Base-by-base conservation (phyloP, 345 rosid species). In the Hibiscus tridactylites region DNA sequence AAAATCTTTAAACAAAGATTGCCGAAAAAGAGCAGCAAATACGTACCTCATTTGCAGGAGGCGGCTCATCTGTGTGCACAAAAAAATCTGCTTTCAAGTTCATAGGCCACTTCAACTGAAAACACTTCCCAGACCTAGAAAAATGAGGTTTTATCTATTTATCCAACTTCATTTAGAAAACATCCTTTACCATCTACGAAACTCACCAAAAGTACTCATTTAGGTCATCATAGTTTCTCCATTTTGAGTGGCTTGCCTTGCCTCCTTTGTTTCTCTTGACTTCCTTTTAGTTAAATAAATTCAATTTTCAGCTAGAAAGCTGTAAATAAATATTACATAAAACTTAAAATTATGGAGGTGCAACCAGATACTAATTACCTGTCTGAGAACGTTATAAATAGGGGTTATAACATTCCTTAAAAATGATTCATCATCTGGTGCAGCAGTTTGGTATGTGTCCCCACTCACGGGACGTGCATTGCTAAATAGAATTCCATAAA, bases 161-260 rank as follows among this genome's bases (percentile, higher is more conserved):
- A 21, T 69, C 49, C 29, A 3, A 54, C 62, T 9, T 53, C 19
- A 33, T 31, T 33, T 31, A 31, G 61, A 21, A 69, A 16, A 31
- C 3, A 33, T 17, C 19, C 62, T 69, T 9, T n/a, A 19, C 62
- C 21, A 35, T 60, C 39, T 63, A 81, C 50, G 57, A 21, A 77
- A 78, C 83, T 82, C 75, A 95, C 99, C 99, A 95, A 73, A 95
- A 95, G 83, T 90, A 95, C 84, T 95, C 99, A 77, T 95, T 95
- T 65, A 95, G 74, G 77, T 95, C 99, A 81, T 95, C 99, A 75
- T 95, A 95, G 73, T 95, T 95, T 82, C 99, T 92, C 99, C 98
- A 92, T 80, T 72, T 88, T 56, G 99, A 90, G 85, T 92, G 98
- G 81, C 99, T 92, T 65, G 91, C 94, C 79, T 79, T 90, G 78